Evolutionary conservation across 768 basidiomycete species (phyloP).

Genomic region (Crassisporium funariophilum): DNA sequence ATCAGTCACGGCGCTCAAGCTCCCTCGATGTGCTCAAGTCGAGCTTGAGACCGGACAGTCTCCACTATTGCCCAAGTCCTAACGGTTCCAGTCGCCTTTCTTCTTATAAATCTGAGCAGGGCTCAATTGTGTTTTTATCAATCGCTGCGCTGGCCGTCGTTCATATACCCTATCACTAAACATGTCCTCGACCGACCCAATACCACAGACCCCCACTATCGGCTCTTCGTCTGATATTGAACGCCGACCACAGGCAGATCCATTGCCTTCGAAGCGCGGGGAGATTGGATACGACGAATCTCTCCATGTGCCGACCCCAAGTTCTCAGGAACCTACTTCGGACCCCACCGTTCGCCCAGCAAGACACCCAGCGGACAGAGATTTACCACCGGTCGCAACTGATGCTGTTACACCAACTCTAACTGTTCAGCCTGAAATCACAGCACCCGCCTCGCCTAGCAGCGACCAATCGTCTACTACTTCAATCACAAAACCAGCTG

Average conservation of each 20-base stretch:
- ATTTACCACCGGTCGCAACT: slow-evolving; percentile 1
- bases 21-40: too few species aligned
- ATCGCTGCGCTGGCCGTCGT: slow-evolving; percentile 1
- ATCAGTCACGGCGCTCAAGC: slow-evolving; percentile 3
- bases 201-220: slow-evolving; percentile 7
- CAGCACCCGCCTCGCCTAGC: slow-evolving; percentile 2
- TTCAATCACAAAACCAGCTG: slow-evolving; percentile 25
- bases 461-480: slow-evolving; percentile 9
- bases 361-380: slow-evolving; percentile 44
- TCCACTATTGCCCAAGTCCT: too few species aligned
- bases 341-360: slow-evolving; percentile 32
- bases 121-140: background rate
- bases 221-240: slow-evolving; percentile 17
- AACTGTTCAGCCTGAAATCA: slow-evolving; percentile 5
- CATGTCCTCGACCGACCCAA: slow-evolving; percentile 16
- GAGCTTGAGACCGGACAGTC: background rate
- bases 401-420: slow-evolving; percentile 7
- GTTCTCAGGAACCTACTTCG: slow-evolving; percentile 42
- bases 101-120: slow-evolving; percentile 6
- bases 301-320: slow-evolving; percentile 26
- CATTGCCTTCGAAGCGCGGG: slow-evolving; percentile 63
- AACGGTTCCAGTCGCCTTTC: too few species aligned
- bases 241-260: slow-evolving; percentile 54
- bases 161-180: background rate
- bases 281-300: slow-evolving; percentile 64